phyloP scores from a whole-genome alignment of 2,329 filamentous ascomycete genomes.

The Arachnopeziza araneosa region DNA sequence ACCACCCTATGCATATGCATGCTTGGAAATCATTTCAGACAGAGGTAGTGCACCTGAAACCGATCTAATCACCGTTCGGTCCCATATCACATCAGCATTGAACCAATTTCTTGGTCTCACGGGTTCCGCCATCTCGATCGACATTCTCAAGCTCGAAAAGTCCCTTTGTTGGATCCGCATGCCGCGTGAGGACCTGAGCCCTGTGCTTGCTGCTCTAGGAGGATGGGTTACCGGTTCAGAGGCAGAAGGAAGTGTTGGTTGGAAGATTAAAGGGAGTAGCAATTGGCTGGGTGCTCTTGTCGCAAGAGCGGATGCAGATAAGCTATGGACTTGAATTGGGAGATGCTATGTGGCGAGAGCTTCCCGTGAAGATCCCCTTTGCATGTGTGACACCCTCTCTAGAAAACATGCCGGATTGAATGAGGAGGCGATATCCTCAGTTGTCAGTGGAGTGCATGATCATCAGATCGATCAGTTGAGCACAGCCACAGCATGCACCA shows the following conservation, averaged over 20 bases:
- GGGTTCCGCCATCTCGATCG: slow-evolving; percentile 61
- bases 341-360: no score
- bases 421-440: no score
- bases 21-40: slow-evolving; percentile 42
- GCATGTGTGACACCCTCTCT: no score
- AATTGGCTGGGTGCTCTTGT: slow-evolving; percentile 60
- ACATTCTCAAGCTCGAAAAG: slow-evolving; percentile 59
- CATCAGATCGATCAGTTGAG: not conserved
- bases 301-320: slow-evolving; percentile 32
- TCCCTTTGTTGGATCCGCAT: slow-evolving; percentile 59
- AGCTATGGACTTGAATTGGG: slow-evolving; percentile 16
- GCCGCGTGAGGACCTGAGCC: slow-evolving; percentile 52
- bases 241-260: slow-evolving; percentile 33
- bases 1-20: slow-evolving; percentile 51
- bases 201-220: slow-evolving; percentile 59
- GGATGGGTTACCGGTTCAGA: slow-evolving; percentile 52
- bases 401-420: no score
- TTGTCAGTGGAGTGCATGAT: not conserved
- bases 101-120: slow-evolving; percentile 64
- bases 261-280: slow-evolving; percentile 50
- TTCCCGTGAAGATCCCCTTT: no score
- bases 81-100: slow-evolving; percentile 59
- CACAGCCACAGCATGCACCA: not conserved
- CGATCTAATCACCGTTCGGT: slow-evolving; percentile 57
- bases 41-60: slow-evolving; percentile 31